A percentile compares a stretch with the other conserved stretches of the same genome.
phyloP scores from a whole-genome alignment of 345 rosid species.

The Eucalyptus victrix region DNA sequence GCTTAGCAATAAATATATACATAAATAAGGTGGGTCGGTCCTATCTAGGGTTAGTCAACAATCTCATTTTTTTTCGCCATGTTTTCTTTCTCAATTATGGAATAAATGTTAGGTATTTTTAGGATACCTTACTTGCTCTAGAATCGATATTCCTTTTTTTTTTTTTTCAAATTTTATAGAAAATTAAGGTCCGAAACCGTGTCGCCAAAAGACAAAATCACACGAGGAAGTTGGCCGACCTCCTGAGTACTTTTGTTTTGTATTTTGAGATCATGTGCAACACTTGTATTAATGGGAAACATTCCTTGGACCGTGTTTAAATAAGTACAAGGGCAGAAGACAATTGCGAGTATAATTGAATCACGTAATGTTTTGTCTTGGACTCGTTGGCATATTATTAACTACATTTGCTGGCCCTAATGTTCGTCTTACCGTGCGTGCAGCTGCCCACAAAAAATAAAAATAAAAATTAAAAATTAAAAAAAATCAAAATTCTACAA shows the following conservation, averaged over 20 bases:
- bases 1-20: neutral
- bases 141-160: neutral
- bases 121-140: neutral
- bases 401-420: neutral
- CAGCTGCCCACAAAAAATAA: neutral
- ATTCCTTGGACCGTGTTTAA: neutral
- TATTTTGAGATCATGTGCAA: neutral
- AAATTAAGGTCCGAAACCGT: neutral
- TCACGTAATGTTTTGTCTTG: neutral
- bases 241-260: neutral
- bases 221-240: neutral
- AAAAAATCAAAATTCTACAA: no score
- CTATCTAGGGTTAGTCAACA: neutral
- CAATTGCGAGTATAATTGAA: neutral
- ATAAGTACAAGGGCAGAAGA: neutral
- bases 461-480: rapidly evolving
- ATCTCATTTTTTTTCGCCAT: neutral
- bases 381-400: neutral
- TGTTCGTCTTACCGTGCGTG: neutral
- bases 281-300: neutral
- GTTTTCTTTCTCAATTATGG: neutral
- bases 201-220: neutral
- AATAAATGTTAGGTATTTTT: neutral
- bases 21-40: neutral
- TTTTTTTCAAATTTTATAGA: neutral